Percentiles rank a stretch among this genome's conserved stretches.
These are phyloP conservation scores for Aspergillus incahuasiensis DNA, from an alignment of 495 filamentous ascomycete species.

Conservation along the genomic window DNA sequence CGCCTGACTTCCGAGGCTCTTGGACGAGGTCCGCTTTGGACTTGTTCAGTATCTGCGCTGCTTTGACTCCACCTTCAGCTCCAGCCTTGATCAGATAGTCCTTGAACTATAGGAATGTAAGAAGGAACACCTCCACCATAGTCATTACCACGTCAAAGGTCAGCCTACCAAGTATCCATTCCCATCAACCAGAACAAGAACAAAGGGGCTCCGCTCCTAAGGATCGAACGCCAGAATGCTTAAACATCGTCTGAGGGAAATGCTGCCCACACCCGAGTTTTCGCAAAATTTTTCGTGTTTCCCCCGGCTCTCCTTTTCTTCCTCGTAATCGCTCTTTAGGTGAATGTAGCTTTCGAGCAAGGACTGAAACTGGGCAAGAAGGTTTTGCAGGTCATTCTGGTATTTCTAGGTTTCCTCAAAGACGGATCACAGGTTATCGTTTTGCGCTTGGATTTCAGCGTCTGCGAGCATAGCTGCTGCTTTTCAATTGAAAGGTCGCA, in stretches of 20 bases:
- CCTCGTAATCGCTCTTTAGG: too few relatives aligned
- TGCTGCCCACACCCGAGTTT: too few relatives aligned
- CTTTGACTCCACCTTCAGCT: conserved; percentile 51
- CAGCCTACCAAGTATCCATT: conserved; percentile 53
- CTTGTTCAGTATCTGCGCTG: conserved; percentile 50
- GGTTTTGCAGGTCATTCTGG: conserved; percentile 32
- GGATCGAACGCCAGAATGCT: too few relatives aligned
- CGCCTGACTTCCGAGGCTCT: conserved; percentile 39
- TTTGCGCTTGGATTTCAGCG: too few relatives aligned
- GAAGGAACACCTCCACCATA: not conserved
- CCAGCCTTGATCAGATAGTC: conserved; percentile 49
- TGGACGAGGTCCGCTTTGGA: conserved; percentile 44
- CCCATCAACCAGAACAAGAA: conserved; percentile 57
- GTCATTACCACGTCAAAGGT: too few relatives aligned
- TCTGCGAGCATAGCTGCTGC: too few relatives aligned
- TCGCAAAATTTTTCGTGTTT: conserved; percentile 49
- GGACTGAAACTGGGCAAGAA: conserved; percentile 35
- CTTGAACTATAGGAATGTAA: conserved; percentile 37
- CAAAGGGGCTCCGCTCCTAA: conserved; percentile 57
- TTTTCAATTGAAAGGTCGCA: too few relatives aligned
- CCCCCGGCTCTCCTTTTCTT: not conserved
- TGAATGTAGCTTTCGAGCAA: conserved; percentile 31
- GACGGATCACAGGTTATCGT: conserved; percentile 5
- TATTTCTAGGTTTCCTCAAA: conserved; percentile 29
- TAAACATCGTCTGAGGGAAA: too few relatives aligned